Conservation (phyloP, 768 basidiomycete genomes). For the Lactarius vividus region DNA sequence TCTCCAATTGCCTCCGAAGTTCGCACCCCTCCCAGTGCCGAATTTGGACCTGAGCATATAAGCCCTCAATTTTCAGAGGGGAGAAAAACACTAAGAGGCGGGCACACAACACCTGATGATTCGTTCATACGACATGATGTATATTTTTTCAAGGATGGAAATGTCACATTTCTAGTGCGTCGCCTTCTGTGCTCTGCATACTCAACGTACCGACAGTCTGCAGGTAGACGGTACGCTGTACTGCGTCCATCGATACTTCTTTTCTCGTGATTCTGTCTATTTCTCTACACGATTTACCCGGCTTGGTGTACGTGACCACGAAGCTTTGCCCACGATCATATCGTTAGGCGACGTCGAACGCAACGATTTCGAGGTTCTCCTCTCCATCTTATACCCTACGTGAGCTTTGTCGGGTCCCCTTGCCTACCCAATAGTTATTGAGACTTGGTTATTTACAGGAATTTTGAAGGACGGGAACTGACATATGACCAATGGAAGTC, state of each 20-base stretch:
- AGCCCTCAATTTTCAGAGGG: not conserved
- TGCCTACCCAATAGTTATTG: not conserved
- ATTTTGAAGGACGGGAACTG: not conserved
- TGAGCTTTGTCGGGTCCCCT: conserved; percentile 3
- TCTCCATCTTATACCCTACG: conserved; percentile 27
- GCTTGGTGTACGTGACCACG: conserved; percentile 17
- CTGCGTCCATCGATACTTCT: conserved; percentile 25
- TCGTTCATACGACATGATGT: conserved; percentile 12
- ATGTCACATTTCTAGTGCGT: conserved; percentile 25
- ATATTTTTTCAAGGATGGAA: conserved; percentile 26
- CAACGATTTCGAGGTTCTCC: conserved; percentile 25
- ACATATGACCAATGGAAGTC: conserved; percentile 16
- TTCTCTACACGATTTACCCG: conserved; percentile 18
- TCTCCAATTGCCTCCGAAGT: not conserved
- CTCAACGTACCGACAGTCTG: not conserved
- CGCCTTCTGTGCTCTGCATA: no score
- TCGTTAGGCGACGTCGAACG: conserved; percentile 14
- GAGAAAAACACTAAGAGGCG: not conserved
- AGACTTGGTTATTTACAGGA: not conserved
- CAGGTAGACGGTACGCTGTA: conserved; percentile 25
- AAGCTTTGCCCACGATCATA: conserved; percentile 14
- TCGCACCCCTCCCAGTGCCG: no score
- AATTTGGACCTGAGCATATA: not conserved
- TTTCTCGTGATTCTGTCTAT: conserved; percentile 22
- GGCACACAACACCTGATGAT: not conserved